A percentile compares a stretch with the other conserved stretches of the same genome.
These are phyloP conservation scores for Aegilops speltoides DNA, from an alignment of 176 grass and related monocot species.

Conservation along the genomic window DNA sequence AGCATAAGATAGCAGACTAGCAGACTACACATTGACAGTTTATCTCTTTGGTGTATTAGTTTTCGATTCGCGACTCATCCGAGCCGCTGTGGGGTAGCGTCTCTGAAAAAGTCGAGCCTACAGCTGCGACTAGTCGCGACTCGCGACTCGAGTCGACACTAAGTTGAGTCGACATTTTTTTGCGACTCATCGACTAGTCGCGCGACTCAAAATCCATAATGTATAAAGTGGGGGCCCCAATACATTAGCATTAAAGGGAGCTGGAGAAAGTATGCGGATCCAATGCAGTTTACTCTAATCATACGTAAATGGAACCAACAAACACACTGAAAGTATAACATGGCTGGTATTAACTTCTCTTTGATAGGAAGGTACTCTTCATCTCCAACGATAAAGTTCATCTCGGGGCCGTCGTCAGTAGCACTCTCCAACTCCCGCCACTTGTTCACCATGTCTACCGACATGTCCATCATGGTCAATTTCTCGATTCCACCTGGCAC, in stretches of 20 bases:
- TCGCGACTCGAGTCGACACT: no score
- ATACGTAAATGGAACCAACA: neutral
- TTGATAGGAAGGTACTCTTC: constrained; percentile 88
- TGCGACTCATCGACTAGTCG: no score
- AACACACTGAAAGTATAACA: neutral
- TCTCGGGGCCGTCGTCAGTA: constrained; percentile 37
- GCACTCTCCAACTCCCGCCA: constrained; percentile 57
- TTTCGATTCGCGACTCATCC: no score
- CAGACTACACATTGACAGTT: neutral
- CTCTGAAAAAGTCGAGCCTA: no score
- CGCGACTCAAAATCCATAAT: no score
- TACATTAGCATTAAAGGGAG: neutral
- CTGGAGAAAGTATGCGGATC: neutral
- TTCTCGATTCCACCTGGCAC: constrained; percentile 82
- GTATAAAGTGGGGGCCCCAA: neutral
- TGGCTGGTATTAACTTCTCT: constrained; percentile 59
- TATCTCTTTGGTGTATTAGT: neutral
- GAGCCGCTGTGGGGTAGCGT: no score
- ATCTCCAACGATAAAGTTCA: constrained; percentile 65
- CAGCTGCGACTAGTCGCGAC: no score
- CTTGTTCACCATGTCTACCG: constrained; percentile 72
- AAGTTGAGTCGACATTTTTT: no score
- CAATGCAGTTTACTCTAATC: neutral
- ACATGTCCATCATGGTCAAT: constrained; percentile 98
- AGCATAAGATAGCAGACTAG: constrained; percentile 19